phyloP scores from a whole-genome alignment of 257 asterid species.

The Solanum sitiens region DNA sequence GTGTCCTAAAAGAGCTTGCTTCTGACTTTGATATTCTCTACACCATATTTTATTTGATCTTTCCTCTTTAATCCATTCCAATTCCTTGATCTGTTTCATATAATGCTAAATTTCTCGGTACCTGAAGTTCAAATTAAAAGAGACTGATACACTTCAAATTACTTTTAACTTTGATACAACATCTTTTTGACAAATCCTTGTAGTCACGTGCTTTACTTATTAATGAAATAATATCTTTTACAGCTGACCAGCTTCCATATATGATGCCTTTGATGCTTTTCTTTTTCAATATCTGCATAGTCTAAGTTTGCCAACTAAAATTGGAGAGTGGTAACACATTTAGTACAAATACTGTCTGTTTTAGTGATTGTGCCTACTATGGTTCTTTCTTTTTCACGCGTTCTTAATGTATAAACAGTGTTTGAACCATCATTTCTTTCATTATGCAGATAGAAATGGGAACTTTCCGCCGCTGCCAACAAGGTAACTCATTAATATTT shows the following conservation, averaged over 20 bases:
- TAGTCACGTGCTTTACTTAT: not conserved
- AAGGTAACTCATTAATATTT: slow-evolving; percentile 29
- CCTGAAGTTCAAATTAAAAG: not conserved
- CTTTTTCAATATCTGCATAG: not conserved
- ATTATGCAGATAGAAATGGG: slow-evolving; percentile 48
- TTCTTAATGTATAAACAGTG: not conserved
- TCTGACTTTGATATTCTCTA: not conserved
- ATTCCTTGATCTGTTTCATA: not conserved
- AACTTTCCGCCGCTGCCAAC: slow-evolving; percentile 29
- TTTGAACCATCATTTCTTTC: slow-evolving; percentile 5
- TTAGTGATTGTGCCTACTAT: not conserved
- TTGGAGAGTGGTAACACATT: not conserved
- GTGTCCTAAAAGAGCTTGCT: not conserved
- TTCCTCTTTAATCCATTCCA: not conserved
- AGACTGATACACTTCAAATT: not conserved
- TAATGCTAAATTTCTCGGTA: not conserved
- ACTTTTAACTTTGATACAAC: not conserved
- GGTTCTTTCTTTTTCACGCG: not conserved
- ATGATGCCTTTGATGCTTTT: not conserved
- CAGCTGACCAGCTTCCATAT: not conserved
- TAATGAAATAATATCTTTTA: not conserved
- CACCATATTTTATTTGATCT: not conserved
- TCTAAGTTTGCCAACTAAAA: not conserved
- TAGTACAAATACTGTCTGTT: not conserved
- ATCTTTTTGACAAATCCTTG: not conserved